A percentile compares a stretch with the other conserved stretches of the same genome.
These are phyloP conservation scores for Candida easanensis DNA, from an alignment of 805 yeast species.

Conservation along the genomic window DNA sequence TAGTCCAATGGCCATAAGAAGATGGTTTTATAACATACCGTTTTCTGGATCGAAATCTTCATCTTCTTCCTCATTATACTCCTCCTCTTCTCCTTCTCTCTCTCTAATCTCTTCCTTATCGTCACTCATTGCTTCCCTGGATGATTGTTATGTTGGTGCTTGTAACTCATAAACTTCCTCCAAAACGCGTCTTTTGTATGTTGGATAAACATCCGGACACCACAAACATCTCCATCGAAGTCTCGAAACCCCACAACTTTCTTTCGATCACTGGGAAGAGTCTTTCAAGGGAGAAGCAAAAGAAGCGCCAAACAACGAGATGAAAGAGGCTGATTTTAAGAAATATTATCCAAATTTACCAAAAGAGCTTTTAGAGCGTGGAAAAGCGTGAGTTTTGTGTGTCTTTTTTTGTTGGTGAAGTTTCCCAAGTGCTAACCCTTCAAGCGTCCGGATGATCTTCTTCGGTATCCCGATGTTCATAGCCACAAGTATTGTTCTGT, in stretches of 20 bases:
- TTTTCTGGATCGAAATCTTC: slow-evolving; percentile 52
- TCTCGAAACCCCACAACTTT: too few species aligned
- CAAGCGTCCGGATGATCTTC: slow-evolving; percentile 21
- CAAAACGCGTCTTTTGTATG: too few species aligned
- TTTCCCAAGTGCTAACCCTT: neutral
- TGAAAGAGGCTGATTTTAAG: slow-evolving; percentile 23
- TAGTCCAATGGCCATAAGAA: neutral
- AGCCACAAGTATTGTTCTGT: slow-evolving; percentile 19
- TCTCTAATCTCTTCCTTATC: slow-evolving; percentile 2
- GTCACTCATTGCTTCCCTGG: slow-evolving; percentile 1
- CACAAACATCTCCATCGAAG: neutral
- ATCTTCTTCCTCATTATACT: slow-evolving; percentile 54
- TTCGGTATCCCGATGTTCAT: slow-evolving; percentile 23
- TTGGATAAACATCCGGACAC: neutral
- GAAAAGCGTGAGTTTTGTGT: slow-evolving; percentile 14
- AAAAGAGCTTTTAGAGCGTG: slow-evolving; percentile 21
- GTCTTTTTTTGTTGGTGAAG: neutral
- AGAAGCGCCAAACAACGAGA: too few species aligned
- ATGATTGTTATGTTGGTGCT: too few species aligned
- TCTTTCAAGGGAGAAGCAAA: too few species aligned
- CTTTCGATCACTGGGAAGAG: too few species aligned
- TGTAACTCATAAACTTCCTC: too few species aligned
- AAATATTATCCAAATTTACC: slow-evolving; percentile 22
- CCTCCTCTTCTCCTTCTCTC: slow-evolving; percentile 35
- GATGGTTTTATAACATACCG: slow-evolving; percentile 17